Conservation (phyloP, 2,329 filamentous ascomycete genomes). For the Aspergillus sp. region DNA sequence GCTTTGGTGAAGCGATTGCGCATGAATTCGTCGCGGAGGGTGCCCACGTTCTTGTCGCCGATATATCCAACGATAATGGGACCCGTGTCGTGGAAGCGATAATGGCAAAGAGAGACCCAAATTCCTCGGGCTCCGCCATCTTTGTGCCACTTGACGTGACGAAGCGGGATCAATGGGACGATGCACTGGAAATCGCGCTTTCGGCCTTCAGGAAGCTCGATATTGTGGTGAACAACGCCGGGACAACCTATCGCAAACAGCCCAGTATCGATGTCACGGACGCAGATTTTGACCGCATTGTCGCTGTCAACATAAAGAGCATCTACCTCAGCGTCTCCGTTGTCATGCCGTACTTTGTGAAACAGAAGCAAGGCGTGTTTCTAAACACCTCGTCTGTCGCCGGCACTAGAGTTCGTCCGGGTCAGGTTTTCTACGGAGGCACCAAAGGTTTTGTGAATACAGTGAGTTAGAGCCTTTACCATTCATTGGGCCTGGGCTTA, state of each 20-base stretch:
- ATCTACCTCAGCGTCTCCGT: conserved; percentile 2
- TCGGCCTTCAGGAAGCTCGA: conserved; percentile 2
- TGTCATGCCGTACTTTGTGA: conserved; percentile 5
- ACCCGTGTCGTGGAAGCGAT: background rate
- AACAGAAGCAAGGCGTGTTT: background rate
- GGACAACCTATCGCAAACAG: background rate
- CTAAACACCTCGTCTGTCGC: conserved; percentile 2
- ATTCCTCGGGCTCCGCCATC: background rate
- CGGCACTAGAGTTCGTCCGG: background rate
- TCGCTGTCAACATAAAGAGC: conserved; percentile 2
- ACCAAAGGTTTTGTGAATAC: background rate
- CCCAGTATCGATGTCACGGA: conserved; percentile 4
- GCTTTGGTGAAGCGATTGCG: conserved; percentile 31
- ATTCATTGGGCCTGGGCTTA: background rate
- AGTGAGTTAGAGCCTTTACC: background rate
- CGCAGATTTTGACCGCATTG: conserved; percentile 1
- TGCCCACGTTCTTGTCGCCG: conserved; percentile 25
- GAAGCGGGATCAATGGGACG: conserved; percentile 23
- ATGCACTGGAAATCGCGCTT: conserved; percentile 19
- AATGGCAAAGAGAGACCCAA: conserved; percentile 3
- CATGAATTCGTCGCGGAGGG: conserved; percentile 27
- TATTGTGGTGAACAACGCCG: conserved; percentile 7
- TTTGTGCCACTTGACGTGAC: conserved; percentile 21
- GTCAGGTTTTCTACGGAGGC: background rate
- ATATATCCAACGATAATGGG: conserved; percentile 14